Conservation (phyloP, 352 stramenopile genomes). For the Thraustochytrium striatum region DNA sequence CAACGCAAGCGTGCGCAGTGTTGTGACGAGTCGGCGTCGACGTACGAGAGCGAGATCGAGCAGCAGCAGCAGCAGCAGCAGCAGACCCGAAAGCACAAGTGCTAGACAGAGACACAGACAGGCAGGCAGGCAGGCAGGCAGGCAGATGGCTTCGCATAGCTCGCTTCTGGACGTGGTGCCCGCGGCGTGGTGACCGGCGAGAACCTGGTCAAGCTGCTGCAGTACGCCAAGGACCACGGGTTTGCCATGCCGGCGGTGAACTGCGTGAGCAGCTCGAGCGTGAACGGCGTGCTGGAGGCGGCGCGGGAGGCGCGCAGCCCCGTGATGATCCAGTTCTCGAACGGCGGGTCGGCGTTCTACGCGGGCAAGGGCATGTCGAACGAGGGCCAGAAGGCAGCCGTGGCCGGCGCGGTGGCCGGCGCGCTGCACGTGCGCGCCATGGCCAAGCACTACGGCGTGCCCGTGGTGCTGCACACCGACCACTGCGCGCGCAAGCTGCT, state of each 20-base stretch:
- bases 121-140: no score
- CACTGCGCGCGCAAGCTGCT: constrained; percentile 97
- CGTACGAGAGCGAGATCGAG: no score
- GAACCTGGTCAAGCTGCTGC: constrained; percentile 81
- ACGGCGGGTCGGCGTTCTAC: constrained; percentile 93
- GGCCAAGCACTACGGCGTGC: constrained; percentile 91
- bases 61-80: no score
- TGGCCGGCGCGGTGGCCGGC: constrained; percentile 77
- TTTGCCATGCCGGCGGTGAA: constrained; percentile 97
- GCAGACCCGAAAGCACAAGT: no score
- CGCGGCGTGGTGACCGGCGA: constrained; percentile 76
- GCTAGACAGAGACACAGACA: no score
- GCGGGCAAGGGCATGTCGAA: constrained; percentile 93
- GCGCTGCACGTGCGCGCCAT: constrained; percentile 93
- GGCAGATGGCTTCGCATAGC: no score
- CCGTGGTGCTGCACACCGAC: constrained; percentile 96
- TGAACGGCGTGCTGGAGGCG: constrained; percentile 93
- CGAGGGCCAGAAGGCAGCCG: constrained; percentile 78
- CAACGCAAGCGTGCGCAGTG: no score
- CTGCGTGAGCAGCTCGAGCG: constrained; percentile 85
- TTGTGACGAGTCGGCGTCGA: no score
- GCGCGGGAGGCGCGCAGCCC: constrained; percentile 89
- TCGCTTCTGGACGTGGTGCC: constrained; percentile 14
- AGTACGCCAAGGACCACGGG: constrained; percentile 83
- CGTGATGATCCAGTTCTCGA: constrained; percentile 97